Percentiles rank a stretch among this genome's conserved stretches.
These are phyloP conservation scores for Diutina ranongensis DNA, from an alignment of 1,139 yeast genomes.

Conservation along the genomic window DNA sequence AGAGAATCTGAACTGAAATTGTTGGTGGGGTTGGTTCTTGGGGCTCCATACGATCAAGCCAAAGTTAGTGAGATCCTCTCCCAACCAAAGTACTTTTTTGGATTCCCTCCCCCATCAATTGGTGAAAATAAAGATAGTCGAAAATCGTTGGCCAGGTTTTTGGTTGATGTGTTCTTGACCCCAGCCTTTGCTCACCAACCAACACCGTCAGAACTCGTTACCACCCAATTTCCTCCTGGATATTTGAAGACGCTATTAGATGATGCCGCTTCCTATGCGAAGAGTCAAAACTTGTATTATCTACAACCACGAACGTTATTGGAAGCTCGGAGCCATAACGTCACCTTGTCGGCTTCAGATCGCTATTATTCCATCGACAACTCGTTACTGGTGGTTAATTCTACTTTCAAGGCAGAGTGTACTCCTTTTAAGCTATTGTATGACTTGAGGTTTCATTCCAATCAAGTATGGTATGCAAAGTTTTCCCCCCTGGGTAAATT, in stretches of 20 bases:
- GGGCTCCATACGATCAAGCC: background rate
- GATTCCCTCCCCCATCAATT: background rate
- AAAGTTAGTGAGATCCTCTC: background rate
- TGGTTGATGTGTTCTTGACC: background rate
- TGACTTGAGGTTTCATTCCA: slow-evolving; percentile 40
- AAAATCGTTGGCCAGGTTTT: background rate
- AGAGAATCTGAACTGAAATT: background rate
- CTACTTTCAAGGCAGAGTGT: background rate
- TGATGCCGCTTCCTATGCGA: slow-evolving; percentile 20
- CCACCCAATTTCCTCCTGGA: slow-evolving; percentile 13
- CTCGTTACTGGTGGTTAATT: background rate
- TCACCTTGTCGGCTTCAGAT: background rate
- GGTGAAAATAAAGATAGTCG: background rate
- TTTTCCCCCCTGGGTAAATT: slow-evolving; percentile 71
- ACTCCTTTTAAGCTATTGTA: slow-evolving; percentile 31
- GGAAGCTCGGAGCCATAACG: background rate
- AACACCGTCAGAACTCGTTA: background rate
- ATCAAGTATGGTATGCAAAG: slow-evolving; percentile 78
- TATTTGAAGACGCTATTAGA: slow-evolving; percentile 19
- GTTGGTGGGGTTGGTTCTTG: background rate
- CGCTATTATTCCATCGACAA: background rate
- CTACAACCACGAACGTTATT: slow-evolving; percentile 18
- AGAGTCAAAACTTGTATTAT: slow-evolving; percentile 15
- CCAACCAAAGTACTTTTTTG: background rate
- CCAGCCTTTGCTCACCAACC: background rate